Percentiles rank a stretch among this genome's conserved stretches.
phyloP scores from a whole-genome alignment of 805 yeast species.

The Myxozyma melibiosi region DNA sequence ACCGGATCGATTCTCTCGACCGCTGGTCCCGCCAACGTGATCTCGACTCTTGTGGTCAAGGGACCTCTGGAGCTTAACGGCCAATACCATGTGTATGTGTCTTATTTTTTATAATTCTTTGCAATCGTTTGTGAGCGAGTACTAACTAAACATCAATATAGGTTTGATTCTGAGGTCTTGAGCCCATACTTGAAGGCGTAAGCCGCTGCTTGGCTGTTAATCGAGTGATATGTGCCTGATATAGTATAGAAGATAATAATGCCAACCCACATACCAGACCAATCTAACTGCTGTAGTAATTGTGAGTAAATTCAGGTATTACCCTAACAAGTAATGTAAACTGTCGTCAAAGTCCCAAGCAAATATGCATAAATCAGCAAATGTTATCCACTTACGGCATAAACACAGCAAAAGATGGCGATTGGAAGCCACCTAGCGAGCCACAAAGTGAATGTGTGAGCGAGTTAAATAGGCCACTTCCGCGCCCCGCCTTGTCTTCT shows the following conservation, averaged over 20 bases:
- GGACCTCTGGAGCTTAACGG: constrained; percentile 68
- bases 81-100: constrained; percentile 57
- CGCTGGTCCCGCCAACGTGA: constrained; percentile 68
- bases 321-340: too few relatives aligned
- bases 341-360: too few relatives aligned
- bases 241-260: not conserved
- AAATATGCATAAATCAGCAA: too few relatives aligned
- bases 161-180: constrained; percentile 23
- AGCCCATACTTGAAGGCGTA: constrained; percentile 24
- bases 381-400: too few relatives aligned
- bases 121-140: not conserved
- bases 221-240: not conserved
- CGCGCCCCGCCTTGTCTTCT: too few relatives aligned
- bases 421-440: too few relatives aligned
- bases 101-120: not conserved
- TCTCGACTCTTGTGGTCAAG: constrained; percentile 62
- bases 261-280: not conserved
- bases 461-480: too few relatives aligned
- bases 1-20: constrained; percentile 65
- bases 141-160: not conserved
- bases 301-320: too few relatives aligned
- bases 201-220: not conserved
- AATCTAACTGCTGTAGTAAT: not conserved
- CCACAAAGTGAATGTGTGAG: too few relatives aligned
- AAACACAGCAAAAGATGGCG: too few relatives aligned